These are phyloP conservation scores for Quillaja saponaria DNA, from an alignment of 306 rosid genomes.

Conservation along the genomic window DNA sequence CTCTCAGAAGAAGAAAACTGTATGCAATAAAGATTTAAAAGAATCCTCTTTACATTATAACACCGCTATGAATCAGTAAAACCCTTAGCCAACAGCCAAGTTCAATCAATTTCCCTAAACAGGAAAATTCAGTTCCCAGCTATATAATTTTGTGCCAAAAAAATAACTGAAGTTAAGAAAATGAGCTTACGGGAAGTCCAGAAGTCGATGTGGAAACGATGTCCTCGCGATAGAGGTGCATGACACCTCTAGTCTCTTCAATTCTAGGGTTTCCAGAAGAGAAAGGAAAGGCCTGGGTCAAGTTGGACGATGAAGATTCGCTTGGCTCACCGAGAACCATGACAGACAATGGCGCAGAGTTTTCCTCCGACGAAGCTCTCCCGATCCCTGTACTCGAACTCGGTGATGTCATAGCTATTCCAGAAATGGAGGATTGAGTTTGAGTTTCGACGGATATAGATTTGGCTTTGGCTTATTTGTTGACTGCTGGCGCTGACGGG, in stretches of 20 bases:
- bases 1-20: too few species aligned
- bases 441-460: slow-evolving; percentile 29
- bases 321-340: slow-evolving; percentile 35
- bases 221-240: slow-evolving; percentile 75
- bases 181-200: slow-evolving; percentile 57
- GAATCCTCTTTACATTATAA: too few species aligned
- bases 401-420: slow-evolving; percentile 31
- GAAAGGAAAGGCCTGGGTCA: slow-evolving; percentile 70
- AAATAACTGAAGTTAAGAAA: neutral
- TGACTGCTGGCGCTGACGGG: neutral
- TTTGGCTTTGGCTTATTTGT: neutral
- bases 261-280: slow-evolving; percentile 99
- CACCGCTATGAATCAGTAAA: too few species aligned
- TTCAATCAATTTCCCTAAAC: neutral
- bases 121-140: neutral
- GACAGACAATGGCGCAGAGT: slow-evolving; percentile 27
- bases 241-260: slow-evolving; percentile 88
- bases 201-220: slow-evolving; percentile 24
- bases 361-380: slow-evolving; percentile 46
- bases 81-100: neutral
- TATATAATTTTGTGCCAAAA: neutral
- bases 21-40: too few species aligned
- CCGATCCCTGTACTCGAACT: slow-evolving; percentile 44
- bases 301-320: slow-evolving; percentile 41
- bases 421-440: neutral